Base-by-base conservation (phyloP, 2,329 filamentous ascomycete genomes). In the Blastomyces gilchristii region DNA sequence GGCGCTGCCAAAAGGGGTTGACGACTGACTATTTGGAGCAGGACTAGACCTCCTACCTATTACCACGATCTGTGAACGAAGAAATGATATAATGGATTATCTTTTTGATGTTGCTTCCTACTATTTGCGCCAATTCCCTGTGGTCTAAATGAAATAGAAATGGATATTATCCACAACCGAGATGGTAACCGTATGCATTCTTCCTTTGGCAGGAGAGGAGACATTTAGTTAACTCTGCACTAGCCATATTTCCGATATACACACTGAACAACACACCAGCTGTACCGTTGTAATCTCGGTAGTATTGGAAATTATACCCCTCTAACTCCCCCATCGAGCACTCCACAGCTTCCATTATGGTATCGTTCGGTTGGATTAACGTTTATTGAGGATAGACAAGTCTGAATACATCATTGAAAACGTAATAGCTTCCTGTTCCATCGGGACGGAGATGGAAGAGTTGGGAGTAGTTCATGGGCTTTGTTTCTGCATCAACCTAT, bases 401-500 rank as follows among this genome's bases (percentile, higher is more conserved):
- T 79, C 90, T 90, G 86, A 97, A 97, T 75, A 97, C 80, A 77
- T 97, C 93, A 82, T 97, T 97, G 81, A 87, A 87, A 74, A 97
- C 89, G 76, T 85, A 97, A 81, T 88, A 96, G 78, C 82, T 86
- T 70, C 86, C 87, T 60, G 71, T 68, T 37, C 77, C 77, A 62
- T 91, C 88, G 65, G 85, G 87, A 68, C 85, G 77, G 66, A 97
- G 87, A 77, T 95, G 89, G 84, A 97, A 97, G 63, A 84, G 80
- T 80, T 97, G 92, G 63, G 87, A 87, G 80, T 92, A 99, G 83
- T 85, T 91, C 88, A 97, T 94, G 54, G 91, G 90, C 72, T 85
- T 85, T 75, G 89, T 82, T 78, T 91, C 86, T 69, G 92, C 91
- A 68, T 96, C 91, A 70, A 96, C 87, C 91, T 96, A 68, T 52